Percentiles rank a stretch among this genome's conserved stretches.
phyloP scores from a whole-genome alignment of 192 early-diverging fungal genomes.

The Backusella tuberculispora region DNA sequence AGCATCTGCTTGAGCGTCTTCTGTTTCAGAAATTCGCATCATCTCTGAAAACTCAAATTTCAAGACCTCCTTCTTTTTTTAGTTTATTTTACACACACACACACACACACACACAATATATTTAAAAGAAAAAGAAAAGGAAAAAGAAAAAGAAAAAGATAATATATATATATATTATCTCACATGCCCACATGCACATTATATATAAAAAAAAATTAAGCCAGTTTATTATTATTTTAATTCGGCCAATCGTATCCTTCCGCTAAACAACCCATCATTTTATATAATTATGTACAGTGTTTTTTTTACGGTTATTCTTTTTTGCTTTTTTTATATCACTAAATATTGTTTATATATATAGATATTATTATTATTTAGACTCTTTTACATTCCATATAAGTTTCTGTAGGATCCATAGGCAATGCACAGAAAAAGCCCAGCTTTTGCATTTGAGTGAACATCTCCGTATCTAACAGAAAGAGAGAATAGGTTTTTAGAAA shows the following conservation, averaged over 20 bases:
- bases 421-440: slow-evolving; percentile 54
- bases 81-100: neutral
- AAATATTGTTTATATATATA: neutral
- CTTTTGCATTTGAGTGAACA: slow-evolving; percentile 54
- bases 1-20: slow-evolving; percentile 27
- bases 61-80: neutral
- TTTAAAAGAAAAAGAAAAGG: neutral
- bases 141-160: neutral
- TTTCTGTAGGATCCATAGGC: slow-evolving; percentile 48
- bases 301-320: neutral
- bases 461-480: slow-evolving; percentile 36
- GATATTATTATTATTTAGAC: slow-evolving; percentile 28
- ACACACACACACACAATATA: neutral
- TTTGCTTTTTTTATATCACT: neutral
- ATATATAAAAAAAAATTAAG: neutral
- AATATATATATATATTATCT: neutral
- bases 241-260: neutral
- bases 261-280: neutral
- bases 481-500: neutral
- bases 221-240: neutral
- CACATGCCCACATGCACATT: neutral
- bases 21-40: slow-evolving; percentile 18
- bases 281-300: neutral
- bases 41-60: slow-evolving; percentile 8
- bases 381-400: slow-evolving; percentile 47